Evolutionary conservation across 148 eudicot species (phyloP), one percentile per base, ranked within the genome.

Genomic region (Simmondsia chinensis): DNA sequence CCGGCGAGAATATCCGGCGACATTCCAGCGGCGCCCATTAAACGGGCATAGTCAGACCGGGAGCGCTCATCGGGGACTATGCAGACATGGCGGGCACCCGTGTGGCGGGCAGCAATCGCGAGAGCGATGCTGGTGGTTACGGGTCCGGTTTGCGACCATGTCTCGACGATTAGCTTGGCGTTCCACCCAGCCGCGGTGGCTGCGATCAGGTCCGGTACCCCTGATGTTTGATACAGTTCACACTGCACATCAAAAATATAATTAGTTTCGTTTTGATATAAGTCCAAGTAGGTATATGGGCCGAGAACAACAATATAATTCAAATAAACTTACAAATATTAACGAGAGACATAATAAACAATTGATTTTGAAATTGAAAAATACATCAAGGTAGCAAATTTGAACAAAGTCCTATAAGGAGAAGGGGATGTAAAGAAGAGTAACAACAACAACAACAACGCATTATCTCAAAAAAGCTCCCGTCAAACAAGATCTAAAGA

Each of bases 151-250:
- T 19, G 18, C 0, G 19, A 42, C 49, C 52, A 57, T 8, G 59
- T 56, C 37, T 73, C 74, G 12, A 64, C 71, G 7, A 69, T 64
- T 18, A 60, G 27, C 45, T 60, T 70, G 6, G 68, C 49, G 18
- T 52, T 60, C 66, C 69, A 73, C 2, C 79, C 79, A 7, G 61
- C 79, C 0, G 79, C 79, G 71, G 69, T 64, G 22, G 79, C 70
- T 0, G 79, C 64, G 21, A 73, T 36, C 6, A 68, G 32, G 62
- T 73, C 79, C 0, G 74, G 43, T 41, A 39, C 71, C 1, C 68
- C 54, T 0, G 74, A 60, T 25, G 48, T 61, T 16, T 47, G 17
- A 29, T 14, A 1, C 11, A 53, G 20, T 25, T 60, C 34, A 16
- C 78, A 61, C 71, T 70, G 50, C 48, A 54, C 18, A 50, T 33